Base-by-base conservation (phyloP, 305 asterid genomes). In the Rubia balearica region DNA sequence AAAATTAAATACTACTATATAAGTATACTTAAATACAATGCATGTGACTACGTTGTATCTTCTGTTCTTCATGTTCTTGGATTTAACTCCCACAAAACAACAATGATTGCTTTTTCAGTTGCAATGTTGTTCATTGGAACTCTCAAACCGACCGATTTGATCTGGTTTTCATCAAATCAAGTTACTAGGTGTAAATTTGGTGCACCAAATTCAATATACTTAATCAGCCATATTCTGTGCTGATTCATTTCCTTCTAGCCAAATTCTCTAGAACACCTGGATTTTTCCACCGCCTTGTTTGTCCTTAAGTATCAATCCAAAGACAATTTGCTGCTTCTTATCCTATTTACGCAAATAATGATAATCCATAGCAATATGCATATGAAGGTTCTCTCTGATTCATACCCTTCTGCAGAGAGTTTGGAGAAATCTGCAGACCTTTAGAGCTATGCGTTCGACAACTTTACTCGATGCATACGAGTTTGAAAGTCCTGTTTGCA, bases 101-200 rank as follows among this genome's bases (percentile, higher is more conserved):
- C 51, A 63, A 5, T 63, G 68, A 43, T 63, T 63, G 68, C 51
- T 17, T 64, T 64, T 41, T 64, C 53, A 46, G 68, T 36, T 63
- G 43, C 68, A 63, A n/a, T 17, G 24, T 41, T 8, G 53, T 9
- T 62, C 51, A 40, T 41, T 64, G 49, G 4, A 64, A 21, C 68
- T 33, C 22, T 9, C 30, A 64, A 64, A 12, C 66, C 41, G 43
- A 12, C 66, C 46, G 63, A 11, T 57, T 19, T 57, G 16, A 57
- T 57, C 61, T 55, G 61, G 61, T 55, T 19, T 19, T 56, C 61
- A 56, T 56, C 16, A 57, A n/a, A 3, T 57, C 43, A 60, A 61
- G 12, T 33, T 30, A 14, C n/a, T 61, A 27, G 65, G 19, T 61
- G 19, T 0, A 61, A 61, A 61, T 14, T 61, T 30, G 40, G 42